Evolutionary conservation across 2,329 filamentous ascomycete genomes (phyloP), one percentile per base, ranked within the genome.

Genomic region (Lachnellula occidentalis): DNA sequence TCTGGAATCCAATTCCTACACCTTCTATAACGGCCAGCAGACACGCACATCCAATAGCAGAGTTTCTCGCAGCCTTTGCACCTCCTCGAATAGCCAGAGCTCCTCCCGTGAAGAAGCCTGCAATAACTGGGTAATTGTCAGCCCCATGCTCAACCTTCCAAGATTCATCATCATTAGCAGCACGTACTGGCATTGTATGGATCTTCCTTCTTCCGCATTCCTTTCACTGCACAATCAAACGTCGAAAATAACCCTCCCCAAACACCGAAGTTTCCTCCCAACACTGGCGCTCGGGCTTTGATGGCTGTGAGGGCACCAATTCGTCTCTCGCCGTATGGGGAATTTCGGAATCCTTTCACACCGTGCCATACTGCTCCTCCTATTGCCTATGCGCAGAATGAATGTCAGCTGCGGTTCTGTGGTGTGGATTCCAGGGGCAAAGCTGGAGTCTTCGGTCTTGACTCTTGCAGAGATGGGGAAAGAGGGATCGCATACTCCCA

Each of bases 241-340:
- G 90, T 95, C 66, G 86, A 90, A 79, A 97, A 97, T 55, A 97
- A 78, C 63, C 94, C 94, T 70, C 94, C 92, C 92, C 94, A 97
- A 54, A 95, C 90, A 67, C 92, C 92, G 67, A 97, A 99, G 79
- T 99, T 99, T 68, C 94, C 94, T 69, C 94, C 94, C 47, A 97
- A 82, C 34, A 97, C 92, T 2, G 94, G 94, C 42, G 94, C 94
- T 70, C 94, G 88, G 70, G 94, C 92, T 80, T 99, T 99, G 75
- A 99, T 91, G 57, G 94, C 94, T 67, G 92, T 96, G 75, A 99
- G 81, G 64, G 94, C 90, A 71, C 94, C 94, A 78, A 97, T 92
- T 72, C 92, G 83, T 71, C 94, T 84, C 78, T 99, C 94, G 71
- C 94, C 94, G 72, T 95, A 90, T 37, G 89, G 89, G 56, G 85